Base-by-base conservation (phyloP, 768 basidiomycete genomes). In the Leucosporidium yakuticum region DNA sequence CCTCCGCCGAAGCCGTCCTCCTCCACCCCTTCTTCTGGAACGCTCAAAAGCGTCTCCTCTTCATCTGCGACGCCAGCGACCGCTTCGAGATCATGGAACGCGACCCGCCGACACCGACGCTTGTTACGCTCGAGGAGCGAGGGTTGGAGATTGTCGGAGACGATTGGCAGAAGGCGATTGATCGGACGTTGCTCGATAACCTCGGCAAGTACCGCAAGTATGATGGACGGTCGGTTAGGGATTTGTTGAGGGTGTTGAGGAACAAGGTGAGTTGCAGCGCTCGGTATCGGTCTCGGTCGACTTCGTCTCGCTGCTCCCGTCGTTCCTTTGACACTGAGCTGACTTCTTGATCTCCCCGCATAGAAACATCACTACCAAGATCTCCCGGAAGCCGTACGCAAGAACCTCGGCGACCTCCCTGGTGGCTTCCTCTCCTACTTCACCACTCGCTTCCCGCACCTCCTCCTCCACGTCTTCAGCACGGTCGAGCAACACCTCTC, bases 291-390 rank as follows among this genome's bases (percentile, higher is more conserved):
- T 27, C 49, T n/a, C n/a, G n/a, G n/a, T 2, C 21, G 3, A 29
- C 12, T 1, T 34, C 11, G 29, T 31, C 4, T 53, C 56, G 25
- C 20, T 55, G 32, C 31, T 51, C 62, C 36, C 49, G 47, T 55
- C 36, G 32, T 29, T 56, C 1, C 15, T 34, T n/a, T 0, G 14
- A 11, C 12, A 6, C n/a, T 2, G 6, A 20, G 21, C 59, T 63
- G 55, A 58, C 47, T 11, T 44, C 8, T n/a, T 4, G 25, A 4
- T 27, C n/a, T 15, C 27, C 1, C 53, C 32, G 6, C 23, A 60
- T 74, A 94, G 93, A 95, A 93, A 89, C 89, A 97, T 71, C 94
- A 97, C 77, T 96, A 95, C 76, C 95, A 97, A 80, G 96, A 99
- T 79, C 80, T 99, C 17, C 95, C 95, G 2, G 91, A 92, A 71